Evolutionary conservation across 2,329 filamentous ascomycete species (phyloP).

Genomic region (Botryotinia convoluta): DNA sequence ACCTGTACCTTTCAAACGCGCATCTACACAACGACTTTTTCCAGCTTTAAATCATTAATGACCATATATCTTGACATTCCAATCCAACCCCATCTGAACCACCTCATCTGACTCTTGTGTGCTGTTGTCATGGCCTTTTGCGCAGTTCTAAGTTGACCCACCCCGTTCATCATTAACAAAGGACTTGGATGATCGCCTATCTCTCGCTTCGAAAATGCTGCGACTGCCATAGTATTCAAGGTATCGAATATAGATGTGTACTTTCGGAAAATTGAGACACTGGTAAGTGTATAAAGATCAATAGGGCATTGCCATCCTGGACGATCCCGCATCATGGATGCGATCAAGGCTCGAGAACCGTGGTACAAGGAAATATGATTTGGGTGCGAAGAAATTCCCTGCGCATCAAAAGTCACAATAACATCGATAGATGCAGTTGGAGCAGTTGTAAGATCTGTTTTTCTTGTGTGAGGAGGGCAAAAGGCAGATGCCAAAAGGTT

Average conservation of each 20-base stretch:
- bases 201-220: constrained; percentile 45
- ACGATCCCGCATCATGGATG: constrained; percentile 60
- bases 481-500: constrained; percentile 70
- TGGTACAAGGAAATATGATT: constrained; percentile 91
- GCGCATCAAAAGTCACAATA: constrained; percentile 84
- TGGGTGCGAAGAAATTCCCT: constrained; percentile 81
- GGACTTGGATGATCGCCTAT: constrained; percentile 52
- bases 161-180: constrained; percentile 69
- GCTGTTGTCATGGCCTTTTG: constrained; percentile 85
- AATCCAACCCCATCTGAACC: constrained; percentile 98
- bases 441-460: constrained; percentile 35
- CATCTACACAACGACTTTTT: constrained; percentile 43
- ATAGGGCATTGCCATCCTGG: constrained; percentile 69
- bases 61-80: constrained; percentile 89
- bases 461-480: constrained; percentile 50
- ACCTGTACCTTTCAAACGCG: too few relatives aligned
- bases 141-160: constrained; percentile 62
- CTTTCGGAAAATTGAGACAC: constrained; percentile 72
- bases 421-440: constrained; percentile 49
- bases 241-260: constrained; percentile 77
- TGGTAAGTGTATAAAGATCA: constrained; percentile 79
- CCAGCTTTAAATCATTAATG: constrained; percentile 77
- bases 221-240: constrained; percentile 63
- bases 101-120: constrained; percentile 95
- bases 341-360: constrained; percentile 73